A percentile compares a stretch with the other conserved stretches of the same genome.
Evolutionary conservation across 768 basidiomycete species (phyloP).

Genomic region (Auricularia sp.): DNA sequence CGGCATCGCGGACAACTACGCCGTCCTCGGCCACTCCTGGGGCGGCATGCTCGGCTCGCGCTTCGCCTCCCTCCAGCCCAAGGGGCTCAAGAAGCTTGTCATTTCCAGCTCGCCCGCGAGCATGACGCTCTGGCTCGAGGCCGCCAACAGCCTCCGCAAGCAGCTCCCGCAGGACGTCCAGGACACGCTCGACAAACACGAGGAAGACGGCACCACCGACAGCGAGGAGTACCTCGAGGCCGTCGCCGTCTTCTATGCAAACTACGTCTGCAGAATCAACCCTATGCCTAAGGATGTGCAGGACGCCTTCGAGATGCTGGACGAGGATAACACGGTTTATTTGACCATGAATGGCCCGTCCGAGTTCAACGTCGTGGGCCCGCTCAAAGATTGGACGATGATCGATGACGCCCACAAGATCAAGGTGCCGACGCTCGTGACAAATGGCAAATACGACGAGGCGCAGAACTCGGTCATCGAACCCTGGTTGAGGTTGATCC

Average conservation of each 20-base stretch:
- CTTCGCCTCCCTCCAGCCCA: conserved; percentile 31
- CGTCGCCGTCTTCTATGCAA: conserved; percentile 31
- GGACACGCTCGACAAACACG: conserved; percentile 34
- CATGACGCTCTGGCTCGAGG: conserved; percentile 33
- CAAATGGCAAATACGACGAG: conserved; percentile 8
- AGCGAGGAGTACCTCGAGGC: conserved; percentile 37
- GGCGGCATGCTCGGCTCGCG: conserved; percentile 38
- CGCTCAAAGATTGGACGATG: conserved; percentile 6
- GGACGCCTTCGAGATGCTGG: conserved; percentile 23
- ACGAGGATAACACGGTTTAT: conserved; percentile 40
- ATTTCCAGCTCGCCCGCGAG: conserved; percentile 37
- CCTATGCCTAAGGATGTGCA: conserved; percentile 35
- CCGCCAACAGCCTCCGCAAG: conserved; percentile 20
- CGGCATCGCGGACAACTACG: conserved; percentile 33
- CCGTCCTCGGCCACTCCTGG: conserved; percentile 35
- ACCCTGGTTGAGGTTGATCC: conserved; percentile 2
- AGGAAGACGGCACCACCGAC: conserved; percentile 34
- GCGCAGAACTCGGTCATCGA: not conserved
- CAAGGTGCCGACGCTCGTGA: conserved; percentile 5
- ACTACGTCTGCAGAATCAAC: conserved; percentile 34
- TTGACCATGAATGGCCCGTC: conserved; percentile 30
- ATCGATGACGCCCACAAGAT: conserved; percentile 2
- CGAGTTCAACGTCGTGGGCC: conserved; percentile 6
- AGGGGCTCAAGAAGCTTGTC: conserved; percentile 37
- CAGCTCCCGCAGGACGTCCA: conserved; percentile 33